These are phyloP conservation scores for Thyridium curvatum DNA, from an alignment of 2,329 filamentous ascomycete genomes.

Conservation along the genomic window DNA sequence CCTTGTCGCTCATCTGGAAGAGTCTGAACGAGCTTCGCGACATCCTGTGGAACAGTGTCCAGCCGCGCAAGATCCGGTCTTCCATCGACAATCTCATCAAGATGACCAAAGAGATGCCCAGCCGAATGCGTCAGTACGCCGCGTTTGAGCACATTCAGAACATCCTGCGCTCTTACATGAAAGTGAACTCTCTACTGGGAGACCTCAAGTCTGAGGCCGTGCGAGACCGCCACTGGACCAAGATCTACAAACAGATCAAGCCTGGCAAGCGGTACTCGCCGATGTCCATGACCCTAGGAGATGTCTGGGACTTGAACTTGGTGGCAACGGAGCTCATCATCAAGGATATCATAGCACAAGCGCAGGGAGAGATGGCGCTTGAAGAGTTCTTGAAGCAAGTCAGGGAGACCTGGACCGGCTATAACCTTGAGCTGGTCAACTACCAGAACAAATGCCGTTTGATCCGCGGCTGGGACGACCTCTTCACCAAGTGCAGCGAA, in stretches of 20 bases:
- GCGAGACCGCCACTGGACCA: constrained; percentile 92
- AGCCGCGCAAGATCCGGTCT: constrained; percentile 85
- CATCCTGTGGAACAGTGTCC: constrained; percentile 88
- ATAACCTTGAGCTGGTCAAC: constrained; percentile 86
- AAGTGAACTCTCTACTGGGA: constrained; percentile 80
- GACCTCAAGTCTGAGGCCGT: constrained; percentile 97
- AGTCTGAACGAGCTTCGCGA: constrained; percentile 92
- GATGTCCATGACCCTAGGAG: constrained; percentile 91
- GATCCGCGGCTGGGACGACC: constrained; percentile 95
- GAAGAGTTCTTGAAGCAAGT: constrained; percentile 97
- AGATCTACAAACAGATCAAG: constrained; percentile 93
- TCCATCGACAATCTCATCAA: constrained; percentile 90
- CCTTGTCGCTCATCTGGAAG: constrained; percentile 91
- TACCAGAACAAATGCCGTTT: constrained; percentile 98
- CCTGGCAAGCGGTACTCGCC: constrained; percentile 91
- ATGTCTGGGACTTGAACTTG: constrained; percentile 96
- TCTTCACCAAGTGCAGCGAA: constrained; percentile 97
- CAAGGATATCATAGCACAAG: constrained; percentile 88
- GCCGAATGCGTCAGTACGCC: constrained; percentile 96
- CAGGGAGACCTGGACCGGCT: constrained; percentile 93
- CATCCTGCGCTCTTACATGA: constrained; percentile 79
- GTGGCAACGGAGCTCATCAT: constrained; percentile 82
- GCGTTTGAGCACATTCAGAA: constrained; percentile 99
- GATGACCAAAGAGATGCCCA: constrained; percentile 99
- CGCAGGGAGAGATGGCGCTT: constrained; percentile 94